Evolutionary conservation across 768 basidiomycete species (phyloP).

Genomic region (Rubroboletus pulcherrimus): DNA sequence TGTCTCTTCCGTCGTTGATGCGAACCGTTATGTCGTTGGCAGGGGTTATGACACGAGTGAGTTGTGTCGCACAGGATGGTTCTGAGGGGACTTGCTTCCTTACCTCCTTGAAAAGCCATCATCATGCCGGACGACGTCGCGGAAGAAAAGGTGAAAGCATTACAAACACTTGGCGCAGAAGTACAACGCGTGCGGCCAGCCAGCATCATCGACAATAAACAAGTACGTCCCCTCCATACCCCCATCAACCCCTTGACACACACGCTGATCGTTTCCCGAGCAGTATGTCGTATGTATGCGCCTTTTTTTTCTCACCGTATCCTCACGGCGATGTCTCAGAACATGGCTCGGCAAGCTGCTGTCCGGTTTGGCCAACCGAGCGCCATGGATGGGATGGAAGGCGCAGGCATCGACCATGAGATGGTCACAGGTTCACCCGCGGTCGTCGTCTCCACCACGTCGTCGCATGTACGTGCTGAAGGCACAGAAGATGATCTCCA

Average conservation of each 20-base stretch:
- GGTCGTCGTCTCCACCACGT: slow-evolving; percentile 52
- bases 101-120: slow-evolving; percentile 51
- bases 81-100: neutral
- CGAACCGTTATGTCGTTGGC: neutral
- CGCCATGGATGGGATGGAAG: slow-evolving; percentile 10
- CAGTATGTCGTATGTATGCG: slow-evolving; percentile 61
- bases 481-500: slow-evolving; percentile 30
- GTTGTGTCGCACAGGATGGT: neutral
- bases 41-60: slow-evolving; percentile 89
- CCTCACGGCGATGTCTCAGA: slow-evolving; percentile 43
- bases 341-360: slow-evolving; percentile 81
- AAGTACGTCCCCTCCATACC: slow-evolving; percentile 44
- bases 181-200: slow-evolving; percentile 90
- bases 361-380: slow-evolving; percentile 59
- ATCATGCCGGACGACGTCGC: slow-evolving; percentile 90
- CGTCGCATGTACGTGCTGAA: slow-evolving; percentile 37
- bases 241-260: neutral
- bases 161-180: slow-evolving; percentile 81
- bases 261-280: slow-evolving; percentile 1
- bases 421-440: slow-evolving; percentile 45
- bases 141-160: slow-evolving; percentile 83
- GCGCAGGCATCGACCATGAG: slow-evolving; percentile 26
- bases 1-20: neutral
- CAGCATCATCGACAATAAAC: slow-evolving; percentile 95
- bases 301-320: neutral